These are phyloP conservation scores for Platanthera zijinensis DNA, from an alignment of 106 monocot genomes.

Conservation along the genomic window DNA sequence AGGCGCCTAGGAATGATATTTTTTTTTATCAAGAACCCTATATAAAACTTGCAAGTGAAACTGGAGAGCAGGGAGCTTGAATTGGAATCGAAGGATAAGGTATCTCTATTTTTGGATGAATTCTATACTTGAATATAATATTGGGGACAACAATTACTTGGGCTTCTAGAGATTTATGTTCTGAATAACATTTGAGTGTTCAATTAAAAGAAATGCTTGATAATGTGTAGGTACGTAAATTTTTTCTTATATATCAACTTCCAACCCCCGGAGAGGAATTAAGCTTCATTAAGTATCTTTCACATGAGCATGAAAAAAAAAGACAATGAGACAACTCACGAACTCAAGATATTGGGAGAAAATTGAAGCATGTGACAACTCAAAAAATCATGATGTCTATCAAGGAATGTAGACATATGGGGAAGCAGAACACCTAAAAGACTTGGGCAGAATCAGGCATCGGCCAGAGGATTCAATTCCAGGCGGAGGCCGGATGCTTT, in stretches of 20 bases:
- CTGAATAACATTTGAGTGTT: conserved; percentile 56
- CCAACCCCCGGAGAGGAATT: background rate
- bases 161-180: conserved; percentile 87
- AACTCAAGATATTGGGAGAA: too few relatives aligned
- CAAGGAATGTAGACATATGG: too few relatives aligned
- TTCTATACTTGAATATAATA: conserved; percentile 3
- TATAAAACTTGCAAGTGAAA: conserved; percentile 30
- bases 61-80: conserved; percentile 71
- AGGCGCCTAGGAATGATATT: too few relatives aligned
- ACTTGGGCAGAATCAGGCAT: too few relatives aligned
- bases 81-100: conserved; percentile 90
- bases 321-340: conserved; percentile 31
- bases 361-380: too few relatives aligned
- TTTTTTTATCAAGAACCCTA: too few relatives aligned
- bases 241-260: background rate
- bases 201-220: conserved; percentile 76
- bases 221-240: conserved; percentile 54
- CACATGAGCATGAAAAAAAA: conserved; percentile 38
- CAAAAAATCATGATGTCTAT: too few relatives aligned
- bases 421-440: too few relatives aligned
- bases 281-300: conserved; percentile 4
- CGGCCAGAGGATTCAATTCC: too few relatives aligned
- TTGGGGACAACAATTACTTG: conserved; percentile 60
- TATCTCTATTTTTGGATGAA: conserved; percentile 11
- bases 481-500: too few relatives aligned